These are phyloP conservation scores for Neoarthrinium moseri DNA, from an alignment of 2,329 filamentous ascomycete species.

Conservation along the genomic window DNA sequence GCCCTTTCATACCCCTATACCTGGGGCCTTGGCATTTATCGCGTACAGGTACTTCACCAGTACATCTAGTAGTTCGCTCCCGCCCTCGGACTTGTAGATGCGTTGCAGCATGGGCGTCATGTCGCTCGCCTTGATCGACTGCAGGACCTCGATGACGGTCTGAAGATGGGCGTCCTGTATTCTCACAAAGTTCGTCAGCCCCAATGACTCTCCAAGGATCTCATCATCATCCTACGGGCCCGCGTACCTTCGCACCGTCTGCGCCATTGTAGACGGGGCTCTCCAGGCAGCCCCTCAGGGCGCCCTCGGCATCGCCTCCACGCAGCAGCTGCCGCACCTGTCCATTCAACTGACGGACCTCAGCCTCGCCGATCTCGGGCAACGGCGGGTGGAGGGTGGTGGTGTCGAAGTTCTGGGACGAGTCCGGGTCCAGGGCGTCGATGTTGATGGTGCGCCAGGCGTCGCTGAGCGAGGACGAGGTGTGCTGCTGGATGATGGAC, in stretches of 20 bases:
- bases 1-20: too few relatives aligned
- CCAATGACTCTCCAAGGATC: neutral
- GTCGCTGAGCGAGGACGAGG: conserved; percentile 57
- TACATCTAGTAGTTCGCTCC: conserved; percentile 83
- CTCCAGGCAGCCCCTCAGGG: conserved; percentile 80
- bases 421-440: conserved; percentile 87
- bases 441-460: conserved; percentile 90
- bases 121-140: conserved; percentile 93
- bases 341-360: conserved; percentile 73
- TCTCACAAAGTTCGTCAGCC: neutral
- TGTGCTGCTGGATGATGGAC: conserved; percentile 69
- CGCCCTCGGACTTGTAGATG: conserved; percentile 76
- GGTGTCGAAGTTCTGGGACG: conserved; percentile 86
- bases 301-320: conserved; percentile 84
- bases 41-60: conserved; percentile 97
- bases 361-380: conserved; percentile 71
- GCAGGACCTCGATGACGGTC: conserved; percentile 88
- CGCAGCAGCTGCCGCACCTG: conserved; percentile 87
- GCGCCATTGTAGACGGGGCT: conserved; percentile 72
- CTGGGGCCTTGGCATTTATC: too few relatives aligned
- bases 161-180: conserved; percentile 78
- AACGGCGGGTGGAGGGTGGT: conserved; percentile 77
- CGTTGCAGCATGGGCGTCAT: conserved; percentile 86
- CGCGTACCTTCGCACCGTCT: conserved; percentile 55
- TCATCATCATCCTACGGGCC: neutral